A percentile compares a stretch with the other conserved stretches of the same genome.
phyloP scores from a whole-genome alignment of 75 land plant genomes.

The Azolla pinnata region DNA sequence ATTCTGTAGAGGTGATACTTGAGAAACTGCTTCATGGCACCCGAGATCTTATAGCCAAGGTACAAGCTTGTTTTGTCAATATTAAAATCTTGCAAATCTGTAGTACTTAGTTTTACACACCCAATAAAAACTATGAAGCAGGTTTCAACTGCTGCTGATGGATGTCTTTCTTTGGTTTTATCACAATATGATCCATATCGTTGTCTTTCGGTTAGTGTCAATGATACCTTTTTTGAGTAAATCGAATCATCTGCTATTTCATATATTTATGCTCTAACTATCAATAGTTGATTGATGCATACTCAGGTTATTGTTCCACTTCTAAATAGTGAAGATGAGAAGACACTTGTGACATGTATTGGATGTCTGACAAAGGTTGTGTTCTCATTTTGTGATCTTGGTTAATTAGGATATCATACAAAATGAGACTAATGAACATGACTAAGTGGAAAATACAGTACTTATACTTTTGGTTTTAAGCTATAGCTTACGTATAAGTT shows the following conservation, averaged over 20 bases:
- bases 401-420: too few relatives aligned
- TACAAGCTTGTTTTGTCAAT: too few relatives aligned
- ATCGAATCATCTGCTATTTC: background rate
- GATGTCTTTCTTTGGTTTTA: slow-evolving; percentile 60
- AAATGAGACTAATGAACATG: too few relatives aligned
- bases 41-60: slow-evolving; percentile 64
- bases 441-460: too few relatives aligned
- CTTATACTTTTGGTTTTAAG: too few relatives aligned
- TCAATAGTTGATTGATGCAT: background rate
- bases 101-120: too few relatives aligned
- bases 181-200: slow-evolving; percentile 81
- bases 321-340: slow-evolving; percentile 86
- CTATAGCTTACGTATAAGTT: background rate
- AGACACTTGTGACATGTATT: slow-evolving; percentile 82
- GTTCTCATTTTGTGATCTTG: too few relatives aligned
- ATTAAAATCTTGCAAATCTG: too few relatives aligned
- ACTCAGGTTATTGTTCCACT: slow-evolving; percentile 87
- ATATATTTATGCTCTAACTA: background rate
- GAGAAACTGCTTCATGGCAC: slow-evolving; percentile 87
- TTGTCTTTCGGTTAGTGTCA: slow-evolving; percentile 61
- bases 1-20: slow-evolving; percentile 73
- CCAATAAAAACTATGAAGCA: too few relatives aligned
- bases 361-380: slow-evolving; percentile 89
- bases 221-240: background rate
- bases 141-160: slow-evolving; percentile 86